Base-by-base conservation (phyloP, 768 basidiomycete genomes). In the Nidularia sp. region DNA sequence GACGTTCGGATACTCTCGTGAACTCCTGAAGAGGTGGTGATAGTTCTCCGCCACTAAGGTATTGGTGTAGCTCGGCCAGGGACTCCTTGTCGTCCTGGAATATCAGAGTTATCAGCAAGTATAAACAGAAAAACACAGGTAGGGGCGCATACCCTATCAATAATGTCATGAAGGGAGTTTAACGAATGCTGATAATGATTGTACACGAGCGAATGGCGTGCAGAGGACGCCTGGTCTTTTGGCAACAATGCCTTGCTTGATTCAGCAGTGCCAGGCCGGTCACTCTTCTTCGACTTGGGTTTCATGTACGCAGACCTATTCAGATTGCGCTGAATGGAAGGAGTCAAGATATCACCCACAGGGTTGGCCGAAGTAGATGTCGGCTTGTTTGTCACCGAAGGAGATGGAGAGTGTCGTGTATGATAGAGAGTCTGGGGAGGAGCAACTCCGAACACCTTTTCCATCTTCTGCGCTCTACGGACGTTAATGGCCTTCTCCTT, bases 381-480 rank as follows among this genome's bases (percentile, higher is more conserved):
- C 6, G 52, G 49, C 39, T 25, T 51, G 22, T 51, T 22, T 52
- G 47, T 46, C 31, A 67, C 48, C 45, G 68, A 64, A n/a, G 68
- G 56, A 12, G 74, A 72, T 10, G 77, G 74, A 34, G 65, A 70
- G 31, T 75, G 75, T 35, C 84, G 81, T 8, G 86, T 85, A 66
- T 84, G 85, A 62, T 83, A 93, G n/a, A 93, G 74, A 1, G 77
- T 81, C 55, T 89, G 87, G 2, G 90, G 90, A 34, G 91, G 91
- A 3, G 81, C 83, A 29, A 84, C 82, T 50, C 90, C 90, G 60
- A 93, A 93, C 57, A 93, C 78, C 82, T 88, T 86, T 68, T 92
- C 89, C 89, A 93, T 92, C 69, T 93, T 93, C 62, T 85, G 76
- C 36, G 89, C 90, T 48, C 91, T 71, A 47, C 84, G 77, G 45